These are phyloP conservation scores for Lantana camara DNA, from an alignment of 257 asterid genomes.

Conservation along the genomic window DNA sequence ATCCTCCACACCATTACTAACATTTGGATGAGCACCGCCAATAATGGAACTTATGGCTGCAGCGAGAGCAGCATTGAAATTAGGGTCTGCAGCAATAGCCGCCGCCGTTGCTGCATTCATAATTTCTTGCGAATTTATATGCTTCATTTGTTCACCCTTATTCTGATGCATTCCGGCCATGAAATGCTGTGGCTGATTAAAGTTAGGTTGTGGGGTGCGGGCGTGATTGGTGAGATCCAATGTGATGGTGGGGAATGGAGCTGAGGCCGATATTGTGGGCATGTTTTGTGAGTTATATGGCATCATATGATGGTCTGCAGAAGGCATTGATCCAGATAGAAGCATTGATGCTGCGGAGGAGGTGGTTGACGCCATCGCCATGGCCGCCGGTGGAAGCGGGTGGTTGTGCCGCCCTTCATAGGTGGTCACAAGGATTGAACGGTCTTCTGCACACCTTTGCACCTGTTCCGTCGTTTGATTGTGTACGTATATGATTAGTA, in stretches of 20 bases:
- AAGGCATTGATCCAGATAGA: slow-evolving; percentile 44
- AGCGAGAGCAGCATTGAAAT: slow-evolving; percentile 39
- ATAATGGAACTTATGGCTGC: slow-evolving; percentile 44
- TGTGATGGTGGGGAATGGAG: slow-evolving; percentile 57
- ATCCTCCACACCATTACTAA: neutral
- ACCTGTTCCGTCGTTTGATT: slow-evolving; percentile 26
- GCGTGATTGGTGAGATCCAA: slow-evolving; percentile 40
- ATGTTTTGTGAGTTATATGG: slow-evolving; percentile 28
- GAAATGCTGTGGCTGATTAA: slow-evolving; percentile 2
- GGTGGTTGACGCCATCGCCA: slow-evolving; percentile 53
- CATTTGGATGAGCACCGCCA: slow-evolving; percentile 30
- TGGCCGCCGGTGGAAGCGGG: slow-evolving; percentile 54
- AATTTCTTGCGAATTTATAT: slow-evolving; percentile 28
- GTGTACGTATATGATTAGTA: neutral
- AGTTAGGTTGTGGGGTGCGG: slow-evolving; percentile 4
- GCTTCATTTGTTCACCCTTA: slow-evolving; percentile 12
- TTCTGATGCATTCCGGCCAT: neutral
- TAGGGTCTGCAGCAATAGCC: slow-evolving; percentile 41
- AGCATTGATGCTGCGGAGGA: slow-evolving; percentile 46
- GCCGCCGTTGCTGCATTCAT: slow-evolving; percentile 38
- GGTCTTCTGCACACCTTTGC: slow-evolving; percentile 49
- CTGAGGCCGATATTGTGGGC: slow-evolving; percentile 50
- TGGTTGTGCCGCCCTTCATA: slow-evolving; percentile 59
- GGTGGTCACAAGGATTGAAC: slow-evolving; percentile 39
- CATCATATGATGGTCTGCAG: slow-evolving; percentile 27